Conservation (phyloP, 495 filamentous ascomycete species). For the Durotheca rogersii region DNA sequence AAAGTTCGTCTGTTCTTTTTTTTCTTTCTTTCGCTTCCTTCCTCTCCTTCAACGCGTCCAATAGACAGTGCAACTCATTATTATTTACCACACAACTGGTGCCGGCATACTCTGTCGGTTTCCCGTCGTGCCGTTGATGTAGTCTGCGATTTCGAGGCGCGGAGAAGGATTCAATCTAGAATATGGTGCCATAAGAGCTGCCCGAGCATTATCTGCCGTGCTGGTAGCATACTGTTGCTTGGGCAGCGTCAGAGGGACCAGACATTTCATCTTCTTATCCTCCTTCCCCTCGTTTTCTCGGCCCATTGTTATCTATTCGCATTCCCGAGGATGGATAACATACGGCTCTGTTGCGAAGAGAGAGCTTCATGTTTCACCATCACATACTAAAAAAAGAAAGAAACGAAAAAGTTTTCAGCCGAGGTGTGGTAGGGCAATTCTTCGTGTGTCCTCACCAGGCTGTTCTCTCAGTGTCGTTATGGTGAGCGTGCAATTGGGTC, state of each 20-base stretch:
- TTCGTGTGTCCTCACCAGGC: too few relatives aligned
- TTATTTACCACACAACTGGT: conserved; percentile 50
- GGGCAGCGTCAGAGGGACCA: conserved; percentile 89
- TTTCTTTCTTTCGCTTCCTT: conserved; percentile 25
- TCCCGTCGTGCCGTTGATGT: conserved; percentile 64
- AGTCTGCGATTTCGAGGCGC: conserved; percentile 78
- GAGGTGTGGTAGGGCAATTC: conserved; percentile 1
- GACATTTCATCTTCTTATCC: conserved; percentile 50
- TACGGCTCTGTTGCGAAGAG: too few relatives aligned
- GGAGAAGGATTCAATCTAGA: conserved; percentile 64
- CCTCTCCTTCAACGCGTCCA: conserved; percentile 68
- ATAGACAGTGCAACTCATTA: conserved; percentile 88
- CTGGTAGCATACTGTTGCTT: conserved; percentile 59
- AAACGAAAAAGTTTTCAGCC: background rate
- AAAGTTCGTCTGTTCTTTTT: conserved; percentile 10
- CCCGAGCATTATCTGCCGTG: conserved; percentile 61
- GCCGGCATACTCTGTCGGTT: conserved; percentile 70
- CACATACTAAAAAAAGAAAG: too few relatives aligned
- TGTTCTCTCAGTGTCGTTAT: conserved; percentile 8
- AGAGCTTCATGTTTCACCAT: too few relatives aligned
- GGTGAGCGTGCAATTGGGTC: background rate
- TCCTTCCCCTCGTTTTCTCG: too few relatives aligned
- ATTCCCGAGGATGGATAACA: too few relatives aligned
- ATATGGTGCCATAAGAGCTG: conserved; percentile 87
- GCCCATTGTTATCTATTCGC: too few relatives aligned